These are phyloP conservation scores for Eucalyptus pauciflora DNA, from an alignment of 345 rosid species.

Conservation along the genomic window DNA sequence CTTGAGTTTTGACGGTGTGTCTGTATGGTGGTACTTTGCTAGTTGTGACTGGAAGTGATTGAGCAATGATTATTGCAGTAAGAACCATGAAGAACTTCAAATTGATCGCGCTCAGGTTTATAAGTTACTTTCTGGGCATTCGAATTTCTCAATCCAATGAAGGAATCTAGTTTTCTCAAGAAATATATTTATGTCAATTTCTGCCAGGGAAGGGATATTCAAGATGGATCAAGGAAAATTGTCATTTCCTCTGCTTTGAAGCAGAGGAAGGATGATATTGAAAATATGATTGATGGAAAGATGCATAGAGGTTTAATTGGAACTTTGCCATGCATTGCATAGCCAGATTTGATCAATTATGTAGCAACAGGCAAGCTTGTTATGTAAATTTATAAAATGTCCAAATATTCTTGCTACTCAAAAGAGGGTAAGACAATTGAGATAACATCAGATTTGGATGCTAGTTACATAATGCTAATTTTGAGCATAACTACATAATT, in stretches of 20 bases:
- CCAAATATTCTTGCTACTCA: neutral
- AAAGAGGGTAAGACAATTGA: neutral
- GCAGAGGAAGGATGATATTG: neutral
- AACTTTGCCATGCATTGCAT: neutral
- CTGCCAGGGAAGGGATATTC: neutral
- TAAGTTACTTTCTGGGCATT: neutral
- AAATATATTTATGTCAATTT: neutral
- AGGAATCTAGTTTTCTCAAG: neutral
- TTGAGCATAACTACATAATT: neutral
- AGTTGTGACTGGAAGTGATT: neutral
- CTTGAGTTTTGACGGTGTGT: neutral
- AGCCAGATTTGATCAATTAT: neutral
- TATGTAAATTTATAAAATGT: neutral
- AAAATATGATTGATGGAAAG: neutral
- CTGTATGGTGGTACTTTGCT: neutral
- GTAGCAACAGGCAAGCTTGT: neutral
- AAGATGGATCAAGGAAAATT: neutral
- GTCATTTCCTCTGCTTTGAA: neutral
- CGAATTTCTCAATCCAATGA: neutral
- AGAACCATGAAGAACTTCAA: neutral
- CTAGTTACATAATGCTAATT: neutral
- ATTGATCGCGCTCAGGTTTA: neutral
- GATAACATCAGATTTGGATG: neutral
- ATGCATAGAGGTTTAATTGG: neutral
- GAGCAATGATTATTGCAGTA: neutral